Evolutionary conservation across 208 protist species (phyloP), one percentile per base, ranked within the genome.

Genomic region (Vickermania ingenoplastis): DNA sequence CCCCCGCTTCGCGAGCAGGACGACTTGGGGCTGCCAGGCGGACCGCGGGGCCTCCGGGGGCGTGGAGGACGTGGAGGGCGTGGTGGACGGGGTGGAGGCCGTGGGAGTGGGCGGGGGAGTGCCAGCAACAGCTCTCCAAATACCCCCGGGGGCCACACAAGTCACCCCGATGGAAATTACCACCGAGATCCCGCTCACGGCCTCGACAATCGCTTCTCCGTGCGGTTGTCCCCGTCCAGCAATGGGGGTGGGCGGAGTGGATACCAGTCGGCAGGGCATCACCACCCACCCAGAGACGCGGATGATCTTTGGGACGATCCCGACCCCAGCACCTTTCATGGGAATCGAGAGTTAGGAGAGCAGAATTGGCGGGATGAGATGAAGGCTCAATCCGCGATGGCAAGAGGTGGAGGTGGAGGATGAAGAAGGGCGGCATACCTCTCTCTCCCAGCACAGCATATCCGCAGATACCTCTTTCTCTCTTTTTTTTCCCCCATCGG

Each of bases 291-390:
- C 24, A 53, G 25, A 26, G 61, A 30, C 59, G 49, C 14, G 60
- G 41, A 26, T 24, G 48, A 13, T 53, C 61, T 85, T 17, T 92
- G 85, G 85, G 85, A 89, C 65, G 85, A 92, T 59, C 85, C 81
- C 1, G 77, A 92, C 21, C 85, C 85, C 26, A 67, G 56, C 45
- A 84, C 79, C 4, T 92, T 77, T 55, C 77, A 85, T 59, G 85
- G 85, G 28, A 92, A 73, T 23, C 63, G 63, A 17, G n/a, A 67
- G n/a, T 30, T 67, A 56, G 75, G 77, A 54, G 65, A 83, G 24
- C 73, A 86, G 71, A 90, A 86, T 58, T 92, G 86, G 81, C 81
- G 89, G 61, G 79, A 88, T 61, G 75, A 92, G 61, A 53, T 91
- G 48, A 50, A 68, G 23, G 45, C 61, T 17, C 31, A 29, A 0